Evolutionary conservation across 208 protist genomes (phyloP).

Genomic region (Angomonas ambiguus): DNA sequence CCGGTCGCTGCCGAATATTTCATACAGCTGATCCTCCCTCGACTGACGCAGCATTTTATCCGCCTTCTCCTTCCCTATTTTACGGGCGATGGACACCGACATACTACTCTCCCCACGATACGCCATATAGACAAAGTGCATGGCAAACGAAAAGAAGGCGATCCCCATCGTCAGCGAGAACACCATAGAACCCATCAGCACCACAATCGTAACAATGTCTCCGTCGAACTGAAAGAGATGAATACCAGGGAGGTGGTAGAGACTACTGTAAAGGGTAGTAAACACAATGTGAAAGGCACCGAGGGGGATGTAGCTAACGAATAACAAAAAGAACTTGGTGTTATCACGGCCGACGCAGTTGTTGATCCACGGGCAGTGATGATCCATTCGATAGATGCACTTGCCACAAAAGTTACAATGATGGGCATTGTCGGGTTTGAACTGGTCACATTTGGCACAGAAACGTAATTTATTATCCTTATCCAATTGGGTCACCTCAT

Average conservation of each 20-base stretch:
- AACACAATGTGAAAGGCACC: conserved; percentile 56
- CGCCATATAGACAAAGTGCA: conserved; percentile 45
- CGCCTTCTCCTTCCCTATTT: conserved; percentile 15
- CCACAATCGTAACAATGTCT: conserved; percentile 14
- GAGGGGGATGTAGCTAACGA: conserved; percentile 65
- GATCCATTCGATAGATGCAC: conserved; percentile 80
- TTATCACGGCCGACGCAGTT: conserved; percentile 77
- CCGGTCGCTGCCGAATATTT: conserved; percentile 54
- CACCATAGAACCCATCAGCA: conserved; percentile 29
- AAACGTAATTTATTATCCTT: conserved; percentile 23
- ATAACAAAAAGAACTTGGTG: conserved; percentile 75
- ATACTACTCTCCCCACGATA: conserved; percentile 49
- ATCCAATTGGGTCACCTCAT: conserved; percentile 27
- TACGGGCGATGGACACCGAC: conserved; percentile 27
- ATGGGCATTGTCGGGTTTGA: conserved; percentile 41
- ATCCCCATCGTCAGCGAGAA: conserved; percentile 45
- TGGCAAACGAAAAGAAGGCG: conserved; percentile 42
- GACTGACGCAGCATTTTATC: conserved; percentile 17
- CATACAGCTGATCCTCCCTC: conserved; percentile 27
- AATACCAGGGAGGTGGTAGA: conserved; percentile 36
- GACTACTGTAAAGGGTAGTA: conserved; percentile 43
- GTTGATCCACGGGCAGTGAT: conserved; percentile 89
- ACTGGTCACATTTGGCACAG: conserved; percentile 24
- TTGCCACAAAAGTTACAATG: conserved; percentile 63
- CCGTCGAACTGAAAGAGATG: conserved; percentile 15